Evolutionary conservation across 2,329 filamentous ascomycete species (phyloP).

Genomic region (Verticillium albo-atrum): DNA sequence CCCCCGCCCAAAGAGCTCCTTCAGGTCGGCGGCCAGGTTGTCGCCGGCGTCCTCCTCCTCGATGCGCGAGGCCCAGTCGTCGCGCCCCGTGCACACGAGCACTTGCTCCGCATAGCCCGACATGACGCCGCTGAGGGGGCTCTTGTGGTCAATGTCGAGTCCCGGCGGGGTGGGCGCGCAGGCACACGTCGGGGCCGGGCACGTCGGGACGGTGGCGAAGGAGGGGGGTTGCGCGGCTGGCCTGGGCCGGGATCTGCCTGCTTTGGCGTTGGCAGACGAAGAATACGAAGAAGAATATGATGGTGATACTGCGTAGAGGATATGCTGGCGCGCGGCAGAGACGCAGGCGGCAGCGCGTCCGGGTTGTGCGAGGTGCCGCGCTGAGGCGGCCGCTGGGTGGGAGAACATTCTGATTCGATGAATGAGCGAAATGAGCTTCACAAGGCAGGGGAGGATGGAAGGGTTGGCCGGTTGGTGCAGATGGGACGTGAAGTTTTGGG

Average conservation of each 20-base stretch:
- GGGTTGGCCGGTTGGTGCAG: background rate
- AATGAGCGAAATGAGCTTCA: background rate
- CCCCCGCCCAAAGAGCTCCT: slow-evolving; percentile 61
- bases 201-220: slow-evolving; percentile 47
- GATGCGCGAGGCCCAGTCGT: slow-evolving; percentile 79
- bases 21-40: slow-evolving; percentile 68
- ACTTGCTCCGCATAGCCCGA: slow-evolving; percentile 76
- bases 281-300: too few species aligned
- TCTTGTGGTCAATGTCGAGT: slow-evolving; percentile 69
- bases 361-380: background rate
- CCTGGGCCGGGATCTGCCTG: background rate
- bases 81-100: slow-evolving; percentile 73
- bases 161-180: slow-evolving; percentile 66
- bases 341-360: background rate
- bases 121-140: slow-evolving; percentile 71
- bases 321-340: background rate
- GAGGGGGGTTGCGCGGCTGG: slow-evolving; percentile 14
- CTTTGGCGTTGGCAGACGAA: background rate
- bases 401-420: background rate
- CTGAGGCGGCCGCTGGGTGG: background rate
- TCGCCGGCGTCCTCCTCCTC: slow-evolving; percentile 71
- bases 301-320: too few species aligned
- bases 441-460: background rate
- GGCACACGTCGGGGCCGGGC: slow-evolving; percentile 71
- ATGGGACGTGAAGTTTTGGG: too few species aligned